A percentile compares a stretch with the other conserved stretches of the same genome.
Conservation (phyloP, 257 asterid species). For the Parsonsia alboflavescens region DNA sequence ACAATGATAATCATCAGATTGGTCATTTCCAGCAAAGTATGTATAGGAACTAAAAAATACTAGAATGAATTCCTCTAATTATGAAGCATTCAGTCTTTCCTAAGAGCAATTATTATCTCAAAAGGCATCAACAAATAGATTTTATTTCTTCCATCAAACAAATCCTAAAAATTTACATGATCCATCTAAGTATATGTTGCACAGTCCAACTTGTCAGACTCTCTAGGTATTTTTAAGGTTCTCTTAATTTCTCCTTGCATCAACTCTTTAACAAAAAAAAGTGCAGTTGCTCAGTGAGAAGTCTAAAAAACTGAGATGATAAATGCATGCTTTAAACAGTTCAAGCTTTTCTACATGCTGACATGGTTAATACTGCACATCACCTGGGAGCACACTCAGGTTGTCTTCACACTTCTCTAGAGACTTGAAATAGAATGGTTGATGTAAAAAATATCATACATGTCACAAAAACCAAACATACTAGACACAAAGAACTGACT, state of each 20-base stretch:
- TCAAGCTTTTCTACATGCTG: neutral
- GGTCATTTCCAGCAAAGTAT: neutral
- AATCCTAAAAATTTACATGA: neutral
- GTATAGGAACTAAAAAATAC: neutral
- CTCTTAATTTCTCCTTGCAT: neutral
- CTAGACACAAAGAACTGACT: neutral
- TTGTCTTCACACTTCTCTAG: neutral
- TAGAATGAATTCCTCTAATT: neutral
- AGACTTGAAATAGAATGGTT: neutral
- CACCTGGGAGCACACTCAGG: neutral
- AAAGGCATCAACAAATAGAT: neutral
- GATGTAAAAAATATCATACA: neutral
- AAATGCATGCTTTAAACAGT: neutral
- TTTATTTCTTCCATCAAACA: neutral
- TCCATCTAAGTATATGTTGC: neutral
- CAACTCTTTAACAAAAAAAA: neutral
- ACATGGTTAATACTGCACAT: neutral
- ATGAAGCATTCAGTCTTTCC: neutral
- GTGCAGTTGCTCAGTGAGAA: neutral
- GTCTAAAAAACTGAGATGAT: neutral
- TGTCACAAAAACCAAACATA: neutral
- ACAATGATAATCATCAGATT: neutral
- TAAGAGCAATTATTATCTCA: neutral
- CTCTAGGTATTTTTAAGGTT: neutral
- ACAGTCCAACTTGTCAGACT: neutral